A percentile compares a stretch with the other conserved stretches of the same genome.
Conservation (phyloP, 2,329 filamentous ascomycete species). For the Fusarium buxicola region DNA sequence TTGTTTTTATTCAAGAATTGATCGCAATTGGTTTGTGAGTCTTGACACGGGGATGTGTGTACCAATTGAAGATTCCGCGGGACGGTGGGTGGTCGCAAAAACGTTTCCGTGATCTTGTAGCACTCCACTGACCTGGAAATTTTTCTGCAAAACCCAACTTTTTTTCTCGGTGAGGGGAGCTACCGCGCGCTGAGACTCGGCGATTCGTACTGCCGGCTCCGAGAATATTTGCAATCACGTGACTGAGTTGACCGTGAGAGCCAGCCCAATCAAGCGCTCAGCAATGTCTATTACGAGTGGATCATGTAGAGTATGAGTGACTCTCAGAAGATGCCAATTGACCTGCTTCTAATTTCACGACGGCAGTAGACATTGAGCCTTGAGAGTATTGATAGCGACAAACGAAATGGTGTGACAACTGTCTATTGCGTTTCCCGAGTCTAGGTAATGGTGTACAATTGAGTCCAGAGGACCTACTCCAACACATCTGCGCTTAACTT, state of each 20-base stretch:
- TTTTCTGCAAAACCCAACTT: constrained; percentile 48
- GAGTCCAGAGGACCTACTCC: constrained; percentile 43
- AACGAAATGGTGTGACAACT: constrained; percentile 44
- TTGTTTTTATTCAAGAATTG: neutral
- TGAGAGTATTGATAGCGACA: constrained; percentile 17
- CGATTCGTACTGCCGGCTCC: constrained; percentile 50
- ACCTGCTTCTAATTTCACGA: constrained; percentile 14
- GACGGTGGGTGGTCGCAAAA: constrained; percentile 40
- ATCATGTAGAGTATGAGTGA: neutral
- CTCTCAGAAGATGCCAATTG: constrained; percentile 7
- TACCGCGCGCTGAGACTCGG: constrained; percentile 44
- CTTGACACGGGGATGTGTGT: constrained; percentile 14
- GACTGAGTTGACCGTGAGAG: neutral
- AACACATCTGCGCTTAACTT: constrained; percentile 40
- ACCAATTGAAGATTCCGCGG: constrained; percentile 40
- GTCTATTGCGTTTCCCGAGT: constrained; percentile 54
- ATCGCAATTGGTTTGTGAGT: constrained; percentile 26
- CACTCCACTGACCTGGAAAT: constrained; percentile 48
- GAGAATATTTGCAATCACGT: constrained; percentile 25
- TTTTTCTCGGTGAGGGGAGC: constrained; percentile 48
- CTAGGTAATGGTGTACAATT: constrained; percentile 58
- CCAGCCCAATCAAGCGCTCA: constrained; percentile 37
- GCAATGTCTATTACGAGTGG: constrained; percentile 43
- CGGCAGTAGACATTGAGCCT: neutral
- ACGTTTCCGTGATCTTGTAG: constrained; percentile 41